Conservation (phyloP, 2,329 filamentous ascomycete genomes). For the Aspergillus versicolor region DNA sequence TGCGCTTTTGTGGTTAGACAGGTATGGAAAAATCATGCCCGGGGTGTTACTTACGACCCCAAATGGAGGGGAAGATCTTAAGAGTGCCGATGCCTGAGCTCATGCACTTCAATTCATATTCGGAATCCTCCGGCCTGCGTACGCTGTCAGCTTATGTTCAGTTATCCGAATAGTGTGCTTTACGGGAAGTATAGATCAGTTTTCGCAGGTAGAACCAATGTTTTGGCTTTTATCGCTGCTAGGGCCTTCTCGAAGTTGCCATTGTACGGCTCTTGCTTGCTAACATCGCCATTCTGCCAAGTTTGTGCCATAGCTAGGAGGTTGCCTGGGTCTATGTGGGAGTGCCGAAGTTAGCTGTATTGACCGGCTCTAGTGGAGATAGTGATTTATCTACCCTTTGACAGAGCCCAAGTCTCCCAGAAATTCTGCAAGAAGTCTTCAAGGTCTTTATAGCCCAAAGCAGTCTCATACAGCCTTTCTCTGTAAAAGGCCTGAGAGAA, state of each 20-base stretch:
- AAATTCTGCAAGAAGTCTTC: conserved; percentile 74
- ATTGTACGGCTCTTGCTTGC: conserved; percentile 66
- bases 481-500: conserved; percentile 79
- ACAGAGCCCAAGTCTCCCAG: conserved; percentile 73
- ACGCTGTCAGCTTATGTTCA: conserved; percentile 9
- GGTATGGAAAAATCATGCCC: background rate
- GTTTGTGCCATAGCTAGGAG: conserved; percentile 73
- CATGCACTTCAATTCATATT: conserved; percentile 69
- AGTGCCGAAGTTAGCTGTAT: background rate
- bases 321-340: conserved; percentile 64
- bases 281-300: conserved; percentile 74
- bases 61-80: conserved; percentile 59
- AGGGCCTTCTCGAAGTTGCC: conserved; percentile 66
- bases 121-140: conserved; percentile 68
- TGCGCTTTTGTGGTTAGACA: conserved; percentile 24
- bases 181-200: conserved; percentile 79
- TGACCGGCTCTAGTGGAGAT: background rate
- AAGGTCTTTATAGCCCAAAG: conserved; percentile 64
- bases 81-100: conserved; percentile 57
- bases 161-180: conserved; percentile 22
- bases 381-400: conserved; percentile 51
- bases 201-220: conserved; percentile 67
- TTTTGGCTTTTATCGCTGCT: conserved; percentile 69
- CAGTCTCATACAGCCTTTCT: conserved; percentile 64
- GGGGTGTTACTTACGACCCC: conserved; percentile 57